Base-by-base conservation (phyloP, 306 rosid species). In the Boehmeria nivea region DNA sequence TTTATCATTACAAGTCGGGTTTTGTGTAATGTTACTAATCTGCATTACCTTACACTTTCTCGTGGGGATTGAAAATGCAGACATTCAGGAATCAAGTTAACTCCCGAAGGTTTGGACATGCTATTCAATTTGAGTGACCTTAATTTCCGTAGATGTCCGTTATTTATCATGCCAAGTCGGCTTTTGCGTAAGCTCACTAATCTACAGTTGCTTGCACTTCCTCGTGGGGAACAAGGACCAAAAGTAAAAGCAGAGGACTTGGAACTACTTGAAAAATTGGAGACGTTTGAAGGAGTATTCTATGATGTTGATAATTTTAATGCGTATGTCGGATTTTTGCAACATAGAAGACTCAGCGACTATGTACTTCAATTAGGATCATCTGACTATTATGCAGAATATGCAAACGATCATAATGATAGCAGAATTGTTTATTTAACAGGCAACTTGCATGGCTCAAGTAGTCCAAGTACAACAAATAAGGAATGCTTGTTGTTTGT, bases 191-290 rank as follows among this genome's bases (percentile, higher is more conserved):
- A 64, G 36, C 54, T 64, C 37, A 8, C 47, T 11, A 13, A 12
- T 28, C 69, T 64, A 12, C 70, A 56, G 22, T 65, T 22, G 25
- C 70, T 65, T 15, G 2, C 7, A 8, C 25, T 65, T 65, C 17
- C 11, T 26, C 42, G 10, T 16, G 2, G 12, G n/a, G 8, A 27
- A 6, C 7, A 15, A 11, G 48, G 37, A 44, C 34, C 28, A 40
- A 36, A 34, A 36, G 55, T 54, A 2, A 55, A 37, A 34, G 57
- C 27, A 37, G 63, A 46, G 39, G 70, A 65, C 43, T 25, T 65
- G 18, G 63, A 43, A 12, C 1, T 12, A 38, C 26, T 65, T 16
- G 54, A 27, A 23, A 44, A 55, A 20, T 23, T 65, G 20, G 63
- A 65, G 22, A 45, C 17, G 20, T 46, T 65, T 14, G 18, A 39